Percentiles rank a stretch among this genome's conserved stretches.
Conservation (phyloP, 805 yeast genomes). For the Kodamaea jinghongensis region DNA sequence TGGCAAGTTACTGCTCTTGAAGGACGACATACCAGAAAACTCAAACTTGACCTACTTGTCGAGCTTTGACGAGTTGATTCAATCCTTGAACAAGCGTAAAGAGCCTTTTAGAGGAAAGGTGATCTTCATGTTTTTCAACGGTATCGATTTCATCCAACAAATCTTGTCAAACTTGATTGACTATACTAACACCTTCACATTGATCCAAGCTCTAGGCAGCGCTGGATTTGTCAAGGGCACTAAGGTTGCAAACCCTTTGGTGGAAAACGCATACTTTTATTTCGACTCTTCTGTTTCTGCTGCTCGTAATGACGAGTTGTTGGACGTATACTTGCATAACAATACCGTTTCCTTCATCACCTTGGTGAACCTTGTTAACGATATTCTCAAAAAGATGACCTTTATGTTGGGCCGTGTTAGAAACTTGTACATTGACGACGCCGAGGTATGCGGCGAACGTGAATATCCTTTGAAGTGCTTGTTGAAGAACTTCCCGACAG, state of each 20-base stretch:
- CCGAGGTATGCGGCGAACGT: conserved; percentile 25
- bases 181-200: conserved; percentile 16
- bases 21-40: conserved; percentile 21
- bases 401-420: conserved; percentile 33
- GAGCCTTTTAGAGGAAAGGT: conserved; percentile 26
- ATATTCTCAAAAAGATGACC: conserved; percentile 32
- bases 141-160: conserved; percentile 30
- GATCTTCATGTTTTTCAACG: conserved; percentile 38
- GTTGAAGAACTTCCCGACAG: conserved; percentile 29
- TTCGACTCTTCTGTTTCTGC: conserved; percentile 27
- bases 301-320: conserved; percentile 7
- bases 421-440: conserved; percentile 33
- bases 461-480: conserved; percentile 28
- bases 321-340: conserved; percentile 16
- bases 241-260: conserved; percentile 3
- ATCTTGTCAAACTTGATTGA: conserved; percentile 31
- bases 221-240: background rate
- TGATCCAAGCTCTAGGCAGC: conserved; percentile 4
- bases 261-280: conserved; percentile 31
- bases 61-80: conserved; percentile 19
- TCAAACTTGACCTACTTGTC: conserved; percentile 26
- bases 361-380: conserved; percentile 30
- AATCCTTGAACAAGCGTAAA: conserved; percentile 14
- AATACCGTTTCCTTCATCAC: conserved; percentile 19
- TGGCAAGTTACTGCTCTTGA: conserved; percentile 14